Evolutionary conservation across 805 yeast species (phyloP).

Genomic region (Yarrowia keelungensis): DNA sequence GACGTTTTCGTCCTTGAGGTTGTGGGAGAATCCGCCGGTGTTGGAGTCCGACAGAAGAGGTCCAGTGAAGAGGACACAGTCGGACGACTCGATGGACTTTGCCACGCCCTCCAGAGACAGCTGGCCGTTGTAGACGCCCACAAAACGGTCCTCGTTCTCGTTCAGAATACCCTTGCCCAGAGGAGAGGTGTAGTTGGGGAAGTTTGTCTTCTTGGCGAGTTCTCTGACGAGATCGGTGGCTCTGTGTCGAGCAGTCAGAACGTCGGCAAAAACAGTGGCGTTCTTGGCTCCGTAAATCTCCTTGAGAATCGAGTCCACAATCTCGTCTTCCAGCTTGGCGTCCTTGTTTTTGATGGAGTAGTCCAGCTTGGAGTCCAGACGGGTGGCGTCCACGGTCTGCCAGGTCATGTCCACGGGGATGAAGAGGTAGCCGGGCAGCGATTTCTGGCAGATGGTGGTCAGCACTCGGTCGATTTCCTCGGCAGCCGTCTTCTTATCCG

Average conservation of each 20-base stretch:
- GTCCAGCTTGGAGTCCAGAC: conserved; percentile 51
- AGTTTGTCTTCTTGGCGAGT: conserved; percentile 58
- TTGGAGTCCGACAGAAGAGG: conserved; percentile 70
- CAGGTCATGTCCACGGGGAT: conserved; percentile 70
- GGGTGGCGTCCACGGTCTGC: conserved; percentile 51
- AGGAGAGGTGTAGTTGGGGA: conserved; percentile 65
- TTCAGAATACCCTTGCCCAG: conserved; percentile 78
- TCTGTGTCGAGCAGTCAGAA: conserved; percentile 68
- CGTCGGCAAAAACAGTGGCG: conserved; percentile 77
- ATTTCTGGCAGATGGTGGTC: conserved; percentile 58
- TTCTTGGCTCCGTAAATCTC: conserved; percentile 59
- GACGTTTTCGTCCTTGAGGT: conserved; percentile 54
- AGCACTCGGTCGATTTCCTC: conserved; percentile 74
- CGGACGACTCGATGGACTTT: conserved; percentile 61
- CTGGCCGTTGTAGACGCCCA: conserved; percentile 76
- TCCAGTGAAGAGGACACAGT: conserved; percentile 75
- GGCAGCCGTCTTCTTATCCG: conserved; percentile 57
- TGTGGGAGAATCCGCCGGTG: conserved; percentile 67
- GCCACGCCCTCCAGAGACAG: conserved; percentile 59
- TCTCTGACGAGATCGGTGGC: conserved; percentile 54
- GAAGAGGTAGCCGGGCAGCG: conserved; percentile 83
- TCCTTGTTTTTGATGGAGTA: conserved; percentile 47
- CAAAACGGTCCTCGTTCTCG: conserved; percentile 68
- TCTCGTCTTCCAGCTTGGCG: conserved; percentile 47
- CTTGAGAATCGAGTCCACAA: conserved; percentile 57